These are phyloP conservation scores for Sporothrix phasma DNA, from an alignment of 2,329 filamentous ascomycete genomes.

Conservation along the genomic window DNA sequence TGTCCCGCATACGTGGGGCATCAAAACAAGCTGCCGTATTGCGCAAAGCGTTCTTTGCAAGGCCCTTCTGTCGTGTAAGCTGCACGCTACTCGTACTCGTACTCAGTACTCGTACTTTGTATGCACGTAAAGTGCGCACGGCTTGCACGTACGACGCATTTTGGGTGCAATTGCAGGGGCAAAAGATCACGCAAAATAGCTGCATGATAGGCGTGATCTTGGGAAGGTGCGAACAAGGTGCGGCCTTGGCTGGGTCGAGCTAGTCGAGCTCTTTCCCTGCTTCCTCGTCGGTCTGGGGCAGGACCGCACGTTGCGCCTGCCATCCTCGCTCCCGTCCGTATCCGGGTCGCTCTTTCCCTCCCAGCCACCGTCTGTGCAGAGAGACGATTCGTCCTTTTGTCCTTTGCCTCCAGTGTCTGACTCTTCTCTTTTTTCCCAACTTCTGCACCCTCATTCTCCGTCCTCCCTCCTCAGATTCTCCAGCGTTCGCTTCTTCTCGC, in stretches of 20 bases:
- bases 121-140: conserved; percentile 6
- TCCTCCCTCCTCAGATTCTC: neutral
- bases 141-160: neutral
- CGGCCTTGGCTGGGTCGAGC: neutral
- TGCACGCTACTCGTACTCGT: too few species aligned
- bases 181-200: neutral
- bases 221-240: neutral
- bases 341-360: conserved; percentile 6
- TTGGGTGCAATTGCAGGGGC: neutral
- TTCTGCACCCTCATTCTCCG: neutral
- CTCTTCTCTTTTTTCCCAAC: neutral
- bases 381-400: neutral
- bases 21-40: conserved; percentile 9
- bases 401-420: neutral
- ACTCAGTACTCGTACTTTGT: too few species aligned
- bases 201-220: neutral
- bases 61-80: neutral
- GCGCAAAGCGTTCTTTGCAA: neutral
- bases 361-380: neutral
- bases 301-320: neutral
- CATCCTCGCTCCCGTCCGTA: neutral
- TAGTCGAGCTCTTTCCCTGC: neutral
- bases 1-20: conserved; percentile 4
- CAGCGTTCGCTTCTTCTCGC: neutral
- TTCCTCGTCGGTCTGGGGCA: neutral